Evolutionary conservation across 2,329 filamentous ascomycete species (phyloP).

Genomic region (Trichoderma hamatum): DNA sequence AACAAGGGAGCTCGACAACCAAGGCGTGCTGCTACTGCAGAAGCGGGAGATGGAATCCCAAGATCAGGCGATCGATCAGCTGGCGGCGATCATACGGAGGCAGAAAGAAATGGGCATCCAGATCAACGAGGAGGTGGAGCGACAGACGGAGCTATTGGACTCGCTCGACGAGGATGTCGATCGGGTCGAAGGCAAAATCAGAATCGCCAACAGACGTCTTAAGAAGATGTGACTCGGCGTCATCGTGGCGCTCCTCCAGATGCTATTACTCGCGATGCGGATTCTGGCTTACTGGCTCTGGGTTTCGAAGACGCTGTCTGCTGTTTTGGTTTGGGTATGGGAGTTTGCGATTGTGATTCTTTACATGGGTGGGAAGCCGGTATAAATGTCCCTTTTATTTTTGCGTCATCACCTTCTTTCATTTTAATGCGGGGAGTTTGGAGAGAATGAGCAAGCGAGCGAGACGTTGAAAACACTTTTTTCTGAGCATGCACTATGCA

Average conservation of each 20-base stretch:
- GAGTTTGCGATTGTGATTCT: conserved; percentile 36
- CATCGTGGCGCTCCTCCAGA: conserved; percentile 33
- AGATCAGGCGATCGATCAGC: conserved; percentile 69
- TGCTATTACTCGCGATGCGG: conserved; percentile 37
- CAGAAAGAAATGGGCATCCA: conserved; percentile 78
- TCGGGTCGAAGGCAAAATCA: conserved; percentile 68
- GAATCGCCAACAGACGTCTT: conserved; percentile 72
- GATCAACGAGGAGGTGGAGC: conserved; percentile 73
- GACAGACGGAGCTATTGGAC: conserved; percentile 72
- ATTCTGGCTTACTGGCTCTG: conserved; percentile 40
- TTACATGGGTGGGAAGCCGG: conserved; percentile 28
- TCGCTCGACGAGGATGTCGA: conserved; percentile 68
- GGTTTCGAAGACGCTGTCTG: conserved; percentile 32
- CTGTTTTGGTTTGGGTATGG: conserved; percentile 37
- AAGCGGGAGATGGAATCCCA: conserved; percentile 74
- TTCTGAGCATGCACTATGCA: not conserved
- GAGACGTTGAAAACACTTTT: not conserved
- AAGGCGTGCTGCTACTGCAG: conserved; percentile 73
- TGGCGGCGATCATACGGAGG: conserved; percentile 69
- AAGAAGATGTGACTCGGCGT: conserved; percentile 61
- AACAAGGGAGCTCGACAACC: conserved; percentile 76
- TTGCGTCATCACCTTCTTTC: not conserved
- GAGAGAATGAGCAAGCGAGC: conserved; percentile 10
- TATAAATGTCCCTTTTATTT: conserved; percentile 2
- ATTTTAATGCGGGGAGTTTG: not conserved